Base-by-base conservation (phyloP, 768 basidiomycete species). In the Termitomyces sp. region DNA sequence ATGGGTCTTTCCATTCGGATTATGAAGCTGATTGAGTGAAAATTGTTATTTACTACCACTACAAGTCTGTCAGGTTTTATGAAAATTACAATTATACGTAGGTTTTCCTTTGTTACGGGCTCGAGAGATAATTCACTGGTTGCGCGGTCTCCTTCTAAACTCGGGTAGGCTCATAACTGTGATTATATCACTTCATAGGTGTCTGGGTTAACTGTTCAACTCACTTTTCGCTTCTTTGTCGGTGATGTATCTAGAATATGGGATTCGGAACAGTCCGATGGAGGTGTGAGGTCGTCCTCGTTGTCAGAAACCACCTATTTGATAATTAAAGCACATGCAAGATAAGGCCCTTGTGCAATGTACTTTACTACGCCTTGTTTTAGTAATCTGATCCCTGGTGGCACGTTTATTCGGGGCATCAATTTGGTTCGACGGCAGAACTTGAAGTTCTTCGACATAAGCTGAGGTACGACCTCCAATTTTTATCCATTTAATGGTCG, bases 381-480 rank as follows among this genome's bases (percentile, higher is more conserved):
- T 54, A 22, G 20, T 20, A 14, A 44, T 41, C 8, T 51, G 46
- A 48, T 51, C 62, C n/a, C 45, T 60, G 6, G 30, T n/a, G 13
- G n/a, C 33, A 51, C 61, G 52, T 48, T 49, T 62, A 28, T 55
- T 57, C 11, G 33, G 18, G 14, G 20, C 14, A 32, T 35, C 46
- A 22, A 35, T 30, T 16, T n/a, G 16, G 41, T 47, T 22, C 14
- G 28, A 11, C 16, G 71, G 57, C 16, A 73, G 66, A 30, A 67
- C 64, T 67, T 90, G 90, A 10, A 90, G 71, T 68, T 90, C 82
- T 13, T 67, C 65, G 8, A 91, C 84, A 62, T 79, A 86, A 14
- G 90, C 90, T 3, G 88, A 88, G 8, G 90, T 91, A 16, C 89
- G 77, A 3, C 90, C 88, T 18, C 87, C 88, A 8, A 92, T 86